phyloP scores from a whole-genome alignment of 306 rosid species.

The Lotus japonicus region DNA sequence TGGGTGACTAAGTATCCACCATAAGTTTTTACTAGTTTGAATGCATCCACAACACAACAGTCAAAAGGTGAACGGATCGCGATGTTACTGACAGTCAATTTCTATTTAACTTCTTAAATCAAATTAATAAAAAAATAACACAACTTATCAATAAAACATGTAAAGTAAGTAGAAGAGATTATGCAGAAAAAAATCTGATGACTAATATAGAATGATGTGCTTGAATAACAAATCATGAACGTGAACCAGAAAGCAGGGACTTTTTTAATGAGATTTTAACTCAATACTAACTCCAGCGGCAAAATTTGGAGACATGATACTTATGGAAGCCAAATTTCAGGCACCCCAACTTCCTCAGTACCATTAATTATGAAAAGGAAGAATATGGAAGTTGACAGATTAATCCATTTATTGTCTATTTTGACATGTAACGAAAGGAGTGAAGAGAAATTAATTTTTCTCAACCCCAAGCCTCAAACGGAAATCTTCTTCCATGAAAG shows the following conservation, averaged over 20 bases:
- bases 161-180: too few relatives aligned
- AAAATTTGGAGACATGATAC: slow-evolving; percentile 19
- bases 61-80: too few relatives aligned
- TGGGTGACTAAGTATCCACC: too few relatives aligned
- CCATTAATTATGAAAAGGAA: slow-evolving; percentile 12
- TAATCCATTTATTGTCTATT: slow-evolving; percentile 18
- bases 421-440: not conserved
- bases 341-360: not conserved
- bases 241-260: not conserved
- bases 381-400: not conserved
- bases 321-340: slow-evolving; percentile 12
- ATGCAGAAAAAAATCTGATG: not conserved
- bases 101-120: too few relatives aligned
- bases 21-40: too few relatives aligned
- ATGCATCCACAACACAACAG: too few relatives aligned
- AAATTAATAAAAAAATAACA: too few relatives aligned
- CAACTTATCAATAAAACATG: too few relatives aligned
- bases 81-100: too few relatives aligned
- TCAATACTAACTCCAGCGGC: not conserved
- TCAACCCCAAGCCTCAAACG: slow-evolving; percentile 58
- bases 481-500: slow-evolving; percentile 85
- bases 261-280: not conserved
- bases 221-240: not conserved
- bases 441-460: slow-evolving; percentile 17
- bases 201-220: not conserved